Percentiles rank a stretch among this genome's conserved stretches.
Conservation (phyloP, 2,329 filamentous ascomycete genomes). For the Colletotrichum zoysiae region DNA sequence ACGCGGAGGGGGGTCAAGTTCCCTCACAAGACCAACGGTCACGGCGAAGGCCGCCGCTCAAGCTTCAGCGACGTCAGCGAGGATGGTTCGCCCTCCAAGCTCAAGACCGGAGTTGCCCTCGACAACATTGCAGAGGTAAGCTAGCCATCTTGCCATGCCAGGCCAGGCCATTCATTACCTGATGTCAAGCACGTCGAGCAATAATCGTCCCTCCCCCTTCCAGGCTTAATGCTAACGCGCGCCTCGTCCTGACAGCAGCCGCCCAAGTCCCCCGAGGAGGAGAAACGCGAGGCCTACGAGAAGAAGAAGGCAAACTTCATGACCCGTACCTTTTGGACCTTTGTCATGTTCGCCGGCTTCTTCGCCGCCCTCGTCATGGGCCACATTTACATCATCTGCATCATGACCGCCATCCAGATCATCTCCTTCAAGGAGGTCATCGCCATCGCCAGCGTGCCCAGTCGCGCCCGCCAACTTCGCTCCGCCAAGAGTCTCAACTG, state of each 20-base stretch:
- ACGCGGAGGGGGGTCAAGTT: constrained; percentile 67
- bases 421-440: constrained; percentile 99
- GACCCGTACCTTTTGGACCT: constrained; percentile 95
- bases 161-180: neutral
- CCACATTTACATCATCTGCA: constrained; percentile 95
- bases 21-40: constrained; percentile 64
- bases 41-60: constrained; percentile 69
- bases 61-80: constrained; percentile 81
- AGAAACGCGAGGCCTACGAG: constrained; percentile 79
- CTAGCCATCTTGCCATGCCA: neutral
- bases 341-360: constrained; percentile 96
- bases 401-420: constrained; percentile 94
- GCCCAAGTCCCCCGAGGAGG: constrained; percentile 51
- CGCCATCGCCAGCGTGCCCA: constrained; percentile 94
- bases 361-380: constrained; percentile 94
- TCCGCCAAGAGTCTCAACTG: constrained; percentile 98
- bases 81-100: constrained; percentile 57
- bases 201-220: no score
- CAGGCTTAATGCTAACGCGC: constrained; percentile 10
- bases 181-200: neutral
- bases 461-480: constrained; percentile 87
- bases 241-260: constrained; percentile 54
- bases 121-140: constrained; percentile 56
- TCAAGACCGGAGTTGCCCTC: constrained; percentile 46
- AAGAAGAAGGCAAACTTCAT: constrained; percentile 99